Percentiles rank a stretch among this genome's conserved stretches.
Evolutionary conservation across 2,329 filamentous ascomycete genomes (phyloP).

Genomic region (Calonectria ilicicola): DNA sequence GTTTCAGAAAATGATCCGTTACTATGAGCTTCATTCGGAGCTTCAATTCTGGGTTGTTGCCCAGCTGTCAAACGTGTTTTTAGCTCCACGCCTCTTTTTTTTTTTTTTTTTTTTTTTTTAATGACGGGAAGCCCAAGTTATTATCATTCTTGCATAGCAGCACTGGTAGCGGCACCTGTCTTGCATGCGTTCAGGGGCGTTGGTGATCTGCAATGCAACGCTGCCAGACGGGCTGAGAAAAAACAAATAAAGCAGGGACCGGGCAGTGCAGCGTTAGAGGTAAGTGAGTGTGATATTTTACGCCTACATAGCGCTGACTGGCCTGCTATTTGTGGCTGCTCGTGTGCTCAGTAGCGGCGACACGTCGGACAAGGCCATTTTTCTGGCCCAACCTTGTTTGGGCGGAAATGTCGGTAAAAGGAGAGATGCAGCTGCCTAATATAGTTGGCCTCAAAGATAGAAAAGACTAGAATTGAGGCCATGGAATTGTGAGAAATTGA

Average conservation of each 20-base stretch:
- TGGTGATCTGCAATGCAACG: background rate
- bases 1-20: constrained; percentile 16
- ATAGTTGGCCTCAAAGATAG: background rate
- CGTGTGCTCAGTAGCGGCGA: background rate
- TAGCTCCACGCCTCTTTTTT: background rate
- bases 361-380: background rate
- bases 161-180: background rate
- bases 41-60: background rate
- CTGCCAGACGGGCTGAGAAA: background rate
- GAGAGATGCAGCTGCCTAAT: background rate
- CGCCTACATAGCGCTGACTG: background rate
- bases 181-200: no score
- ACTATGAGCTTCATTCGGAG: background rate
- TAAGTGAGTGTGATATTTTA: background rate
- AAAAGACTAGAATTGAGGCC: background rate
- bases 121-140: background rate
- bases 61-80: no score
- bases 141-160: background rate
- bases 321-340: background rate
- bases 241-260: background rate
- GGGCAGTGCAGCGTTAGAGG: background rate
- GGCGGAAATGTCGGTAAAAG: background rate
- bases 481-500: background rate
- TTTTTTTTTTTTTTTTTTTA: background rate
- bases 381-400: background rate